Percentiles rank a stretch among this genome's conserved stretches.
phyloP scores from a whole-genome alignment of 306 rosid genomes.

The Argentina anserina region DNA sequence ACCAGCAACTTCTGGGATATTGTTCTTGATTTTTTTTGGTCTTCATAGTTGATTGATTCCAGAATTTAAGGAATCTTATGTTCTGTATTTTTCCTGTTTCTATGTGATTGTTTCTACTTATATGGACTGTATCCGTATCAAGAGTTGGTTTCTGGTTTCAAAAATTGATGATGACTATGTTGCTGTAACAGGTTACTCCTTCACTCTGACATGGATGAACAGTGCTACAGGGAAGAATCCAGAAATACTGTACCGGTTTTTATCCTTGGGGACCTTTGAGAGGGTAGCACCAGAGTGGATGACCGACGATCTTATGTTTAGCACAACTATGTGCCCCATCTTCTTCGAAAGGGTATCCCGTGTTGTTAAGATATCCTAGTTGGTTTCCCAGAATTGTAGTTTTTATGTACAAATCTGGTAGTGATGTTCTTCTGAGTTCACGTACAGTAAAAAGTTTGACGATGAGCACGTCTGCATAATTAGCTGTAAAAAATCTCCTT shows the following conservation, averaged over 20 bases:
- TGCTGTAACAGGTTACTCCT: slow-evolving; percentile 61
- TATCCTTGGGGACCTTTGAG: slow-evolving; percentile 77
- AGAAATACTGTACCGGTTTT: slow-evolving; percentile 54
- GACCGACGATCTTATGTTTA: slow-evolving; percentile 79
- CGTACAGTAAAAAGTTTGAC: background rate
- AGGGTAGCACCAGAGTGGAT: slow-evolving; percentile 94
- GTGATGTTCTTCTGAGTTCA: background rate
- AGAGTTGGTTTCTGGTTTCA: background rate
- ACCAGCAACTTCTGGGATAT: background rate
- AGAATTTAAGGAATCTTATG: background rate
- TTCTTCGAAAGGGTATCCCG: slow-evolving; percentile 68
- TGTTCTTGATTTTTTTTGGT: background rate
- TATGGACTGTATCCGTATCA: background rate
- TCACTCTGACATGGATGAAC: slow-evolving; percentile 66
- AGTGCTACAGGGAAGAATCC: slow-evolving; percentile 45
- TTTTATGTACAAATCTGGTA: background rate
- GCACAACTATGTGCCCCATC: slow-evolving; percentile 70
- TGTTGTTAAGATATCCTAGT: slow-evolving; percentile 49
- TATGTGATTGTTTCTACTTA: background rate
- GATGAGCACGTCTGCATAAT: background rate
- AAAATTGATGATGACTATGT: slow-evolving; percentile 14
- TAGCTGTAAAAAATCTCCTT: background rate
- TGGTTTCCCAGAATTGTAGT: background rate
- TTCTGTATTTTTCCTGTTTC: background rate
- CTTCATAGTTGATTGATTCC: background rate